Base-by-base conservation (phyloP, 306 rosid genomes). In the Inga laurina region DNA sequence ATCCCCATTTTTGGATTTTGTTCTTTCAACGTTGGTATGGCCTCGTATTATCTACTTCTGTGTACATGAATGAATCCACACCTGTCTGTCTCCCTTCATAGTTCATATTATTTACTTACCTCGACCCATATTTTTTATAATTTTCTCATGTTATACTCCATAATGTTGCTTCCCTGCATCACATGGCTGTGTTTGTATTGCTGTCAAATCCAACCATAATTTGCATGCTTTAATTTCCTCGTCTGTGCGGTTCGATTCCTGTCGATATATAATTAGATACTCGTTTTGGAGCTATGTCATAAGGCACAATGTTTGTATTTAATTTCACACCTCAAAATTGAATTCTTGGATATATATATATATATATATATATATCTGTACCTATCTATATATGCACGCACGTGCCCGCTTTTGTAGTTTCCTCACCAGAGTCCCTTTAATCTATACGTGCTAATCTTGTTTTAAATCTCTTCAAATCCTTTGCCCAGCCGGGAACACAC, bases 1-100 rank as follows among this genome's bases (percentile, higher is more conserved):
- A 21, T 39, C 15, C 74, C 45, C 27, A 75, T 39, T 76, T 76
- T 45, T 57, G 80, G 16, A 57, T 59, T 34, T 35, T 35, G 21
- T 75, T 75, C 12, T 21, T 56, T 11, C 7, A 30, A 3, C 27
- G 15, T 81, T 51, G 73, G 78, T 57, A 82, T 69, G 85, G 85
- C 77, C 44, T 30, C 71, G 56, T 10, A 51, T 52, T 82, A 30
- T 37, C 72, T 49, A n/a, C 27, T 21, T 21, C 4, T 21, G 4
- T 21, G 11, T 56, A 22, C 66, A 59, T 59, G 66, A 10, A 59
- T n/a, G 7, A 54, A 54, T 7, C 8, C 22, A 54, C 10, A 19
- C 62, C 5, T 7, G 4, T 15, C 5, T 57, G 64, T 57, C 66
- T 59, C 66, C 66, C 66, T 21, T 21, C 10, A 2, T 54, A 21